Percentiles rank a stretch among this genome's conserved stretches.
phyloP scores from a whole-genome alignment of 2,329 filamentous ascomycete species.

The Alternaria sp. region DNA sequence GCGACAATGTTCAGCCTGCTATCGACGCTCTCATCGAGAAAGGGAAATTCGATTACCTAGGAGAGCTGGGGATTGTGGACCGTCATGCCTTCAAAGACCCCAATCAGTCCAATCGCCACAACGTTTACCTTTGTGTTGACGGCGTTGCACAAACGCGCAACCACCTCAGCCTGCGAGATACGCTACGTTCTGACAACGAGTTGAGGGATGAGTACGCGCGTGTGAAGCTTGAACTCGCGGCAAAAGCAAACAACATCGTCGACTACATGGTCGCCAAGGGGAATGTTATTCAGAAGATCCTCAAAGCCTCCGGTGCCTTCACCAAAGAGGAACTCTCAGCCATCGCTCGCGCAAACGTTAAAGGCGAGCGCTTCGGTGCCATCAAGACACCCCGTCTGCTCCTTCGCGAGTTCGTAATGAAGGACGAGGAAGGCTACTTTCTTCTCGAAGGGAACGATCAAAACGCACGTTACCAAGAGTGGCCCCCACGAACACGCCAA shows the following conservation, averaged over 20 bases:
- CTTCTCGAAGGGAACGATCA: slow-evolving; percentile 30
- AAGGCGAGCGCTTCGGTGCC: slow-evolving; percentile 19
- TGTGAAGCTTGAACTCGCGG: slow-evolving; percentile 30
- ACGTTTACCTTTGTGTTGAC: slow-evolving; percentile 49
- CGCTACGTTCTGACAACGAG: slow-evolving; percentile 35
- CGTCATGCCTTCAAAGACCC: slow-evolving; percentile 45
- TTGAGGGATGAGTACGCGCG: slow-evolving; percentile 41
- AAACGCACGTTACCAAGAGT: slow-evolving; percentile 39
- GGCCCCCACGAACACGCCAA: slow-evolving; percentile 26
- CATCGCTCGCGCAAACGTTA: slow-evolving; percentile 23
- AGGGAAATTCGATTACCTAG: slow-evolving; percentile 44
- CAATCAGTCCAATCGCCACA: slow-evolving; percentile 32
- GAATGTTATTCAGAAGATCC: slow-evolving; percentile 27
- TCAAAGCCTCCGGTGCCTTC: slow-evolving; percentile 17
- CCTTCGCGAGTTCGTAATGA: slow-evolving; percentile 34
- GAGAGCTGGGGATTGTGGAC: slow-evolving; percentile 46
- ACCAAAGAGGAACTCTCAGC: slow-evolving; percentile 26
- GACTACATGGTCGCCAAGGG: slow-evolving; percentile 32
- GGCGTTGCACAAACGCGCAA: slow-evolving; percentile 44
- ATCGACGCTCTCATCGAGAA: slow-evolving; percentile 39
- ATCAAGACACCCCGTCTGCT: slow-evolving; percentile 31
- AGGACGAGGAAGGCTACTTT: slow-evolving; percentile 30
- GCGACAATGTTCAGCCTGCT: slow-evolving; percentile 29
- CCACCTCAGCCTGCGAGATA: slow-evolving; percentile 48
- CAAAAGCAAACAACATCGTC: slow-evolving; percentile 21